A percentile compares a stretch with the other conserved stretches of the same genome.
Evolutionary conservation across 345 rosid species (phyloP).

Genomic region (Eucalyptus tenuipes): DNA sequence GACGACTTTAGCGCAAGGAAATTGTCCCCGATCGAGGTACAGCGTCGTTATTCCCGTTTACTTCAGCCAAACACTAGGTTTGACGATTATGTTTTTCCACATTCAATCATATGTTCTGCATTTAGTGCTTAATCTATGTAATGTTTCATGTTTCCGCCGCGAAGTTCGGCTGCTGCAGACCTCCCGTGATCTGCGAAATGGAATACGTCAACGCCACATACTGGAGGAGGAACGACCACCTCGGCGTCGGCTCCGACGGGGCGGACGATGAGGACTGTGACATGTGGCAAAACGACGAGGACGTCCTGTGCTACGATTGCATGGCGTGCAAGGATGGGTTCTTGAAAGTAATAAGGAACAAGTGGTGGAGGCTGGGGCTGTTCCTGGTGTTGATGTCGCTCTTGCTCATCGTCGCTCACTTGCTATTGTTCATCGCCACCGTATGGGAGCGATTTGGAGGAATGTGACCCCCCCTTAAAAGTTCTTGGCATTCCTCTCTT

Average conservation of each 20-base stretch:
- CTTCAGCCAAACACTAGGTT: neutral
- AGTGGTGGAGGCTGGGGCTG: constrained; percentile 67
- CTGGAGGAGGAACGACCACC: constrained; percentile 30
- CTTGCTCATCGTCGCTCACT: constrained; percentile 42
- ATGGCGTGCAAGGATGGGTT: constrained; percentile 46
- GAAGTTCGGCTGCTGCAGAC: constrained; percentile 80
- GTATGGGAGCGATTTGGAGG: constrained; percentile 34
- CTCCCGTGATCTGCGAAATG: constrained; percentile 49
- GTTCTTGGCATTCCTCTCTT: neutral
- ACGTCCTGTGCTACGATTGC: constrained; percentile 47
- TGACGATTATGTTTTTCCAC: too few relatives aligned
- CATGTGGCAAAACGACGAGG: constrained; percentile 36
- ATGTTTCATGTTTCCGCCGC: neutral
- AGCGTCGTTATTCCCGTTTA: neutral
- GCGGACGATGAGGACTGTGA: constrained; percentile 26
- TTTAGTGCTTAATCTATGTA: neutral
- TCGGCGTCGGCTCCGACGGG: neutral
- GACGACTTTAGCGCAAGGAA: constrained; percentile 24
- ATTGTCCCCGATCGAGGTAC: constrained; percentile 51
- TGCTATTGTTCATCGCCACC: constrained; percentile 41
- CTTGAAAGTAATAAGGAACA: constrained; percentile 24
- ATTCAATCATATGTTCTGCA: neutral
- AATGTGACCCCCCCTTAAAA: neutral
- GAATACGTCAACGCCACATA: constrained; percentile 45
- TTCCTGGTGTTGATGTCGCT: constrained; percentile 42